Evolutionary conservation across 257 asterid genomes (phyloP).

Genomic region (Lantana camara): DNA sequence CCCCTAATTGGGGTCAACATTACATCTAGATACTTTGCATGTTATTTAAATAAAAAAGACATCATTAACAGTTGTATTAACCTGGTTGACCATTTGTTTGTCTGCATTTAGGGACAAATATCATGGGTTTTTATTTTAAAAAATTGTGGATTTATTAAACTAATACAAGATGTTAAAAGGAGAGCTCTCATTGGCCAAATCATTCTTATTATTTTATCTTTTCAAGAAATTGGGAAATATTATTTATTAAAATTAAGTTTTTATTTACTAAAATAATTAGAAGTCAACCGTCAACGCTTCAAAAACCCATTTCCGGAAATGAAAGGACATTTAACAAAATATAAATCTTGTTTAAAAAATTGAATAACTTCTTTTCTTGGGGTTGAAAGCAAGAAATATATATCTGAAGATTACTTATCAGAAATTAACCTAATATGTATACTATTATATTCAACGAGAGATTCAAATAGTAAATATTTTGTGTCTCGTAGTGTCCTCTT

Average conservation of each 20-base stretch:
- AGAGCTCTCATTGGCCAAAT: constrained; percentile 23
- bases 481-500: no score
- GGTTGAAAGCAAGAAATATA: no score
- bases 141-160: constrained; percentile 3
- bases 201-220: neutral
- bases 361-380: no score
- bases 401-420: no score
- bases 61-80: constrained; percentile 20
- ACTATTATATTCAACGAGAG: no score
- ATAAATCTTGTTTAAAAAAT: no score
- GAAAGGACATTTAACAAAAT: neutral
- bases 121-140: neutral
- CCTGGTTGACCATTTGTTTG: constrained; percentile 31
- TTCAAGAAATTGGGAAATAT: neutral
- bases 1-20: neutral
- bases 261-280: neutral
- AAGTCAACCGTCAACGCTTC: constrained; percentile 21
- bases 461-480: no score
- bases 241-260: neutral
- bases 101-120: neutral
- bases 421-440: no score
- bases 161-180: neutral
- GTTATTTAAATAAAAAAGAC: constrained; percentile 12
- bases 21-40: constrained; percentile 32
- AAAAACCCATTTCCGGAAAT: neutral